Base-by-base conservation (phyloP, 2,329 filamentous ascomycete genomes). In the Colletotrichum cordylinicola region DNA sequence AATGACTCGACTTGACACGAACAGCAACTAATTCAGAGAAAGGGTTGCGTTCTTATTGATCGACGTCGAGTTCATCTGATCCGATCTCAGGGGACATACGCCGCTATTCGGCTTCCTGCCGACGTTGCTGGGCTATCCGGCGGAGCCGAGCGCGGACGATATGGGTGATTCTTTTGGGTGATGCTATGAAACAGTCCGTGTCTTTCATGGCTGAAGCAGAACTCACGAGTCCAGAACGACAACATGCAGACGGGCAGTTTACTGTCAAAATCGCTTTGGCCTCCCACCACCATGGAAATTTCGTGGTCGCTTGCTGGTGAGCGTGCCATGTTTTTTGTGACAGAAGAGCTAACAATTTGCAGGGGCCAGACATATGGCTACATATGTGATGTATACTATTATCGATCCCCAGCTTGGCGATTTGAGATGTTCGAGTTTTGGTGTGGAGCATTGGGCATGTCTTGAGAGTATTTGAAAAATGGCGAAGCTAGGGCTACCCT, bases 101-200 rank as follows among this genome's bases (percentile, higher is more conserved):
- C 70, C n/a, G 35, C 43, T 43, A 7, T 55, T 66, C 58, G 74
- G 70, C 43, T 65, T 48, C 43, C 56, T 74, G 39, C 35, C 29
- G 70, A 60, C 21, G 29, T 16, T 43, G 24, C n/a, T 60, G 29
- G 39, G 27, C 67, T 35, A 31, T 29, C 27, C 39, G 39, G 27
- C 13, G 67, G 24, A 9, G n/a, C 67, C 56, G 67, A 52, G 67
- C n/a, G 56, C 31, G 43, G 27, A 10, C 24, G 4, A 43, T 21
- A 21, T 52, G 0, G 2, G n/a, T 55, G 39, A 13, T 65, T 8
- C 37, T 37, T 7, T 16, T 64, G 29, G 58, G 18, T 21, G 29
- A 60, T 69, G 21, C 15, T 16, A 37, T 39, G 52, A 75, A 55
- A 65, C 21, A 35, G 52, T n/a, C 24, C 39, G 61, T 33, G 52